These are phyloP conservation scores for Starmerella floris DNA, from an alignment of 805 yeast genomes.

Conservation along the genomic window DNA sequence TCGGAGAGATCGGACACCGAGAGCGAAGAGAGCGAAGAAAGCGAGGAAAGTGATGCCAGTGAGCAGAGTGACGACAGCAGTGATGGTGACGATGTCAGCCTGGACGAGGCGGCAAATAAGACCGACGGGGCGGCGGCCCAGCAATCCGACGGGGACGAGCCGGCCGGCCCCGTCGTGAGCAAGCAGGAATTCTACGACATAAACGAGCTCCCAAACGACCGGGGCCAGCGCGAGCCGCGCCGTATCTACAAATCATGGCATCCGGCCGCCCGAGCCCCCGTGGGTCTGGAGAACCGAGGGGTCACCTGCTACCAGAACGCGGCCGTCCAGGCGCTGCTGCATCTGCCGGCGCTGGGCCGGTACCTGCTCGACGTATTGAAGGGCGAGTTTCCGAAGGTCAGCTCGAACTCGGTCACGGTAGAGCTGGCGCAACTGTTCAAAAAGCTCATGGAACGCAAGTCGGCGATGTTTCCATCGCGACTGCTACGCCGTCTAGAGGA, in stretches of 20 bases:
- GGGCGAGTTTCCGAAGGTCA: conserved; percentile 33
- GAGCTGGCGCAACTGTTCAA: conserved; percentile 25
- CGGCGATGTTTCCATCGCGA: conserved; percentile 60
- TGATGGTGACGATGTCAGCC: conserved; percentile 2
- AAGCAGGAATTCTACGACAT: conserved; percentile 37
- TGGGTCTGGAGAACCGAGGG: conserved; percentile 76
- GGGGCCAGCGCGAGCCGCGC: conserved; percentile 46
- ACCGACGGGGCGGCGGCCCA: too few relatives aligned
- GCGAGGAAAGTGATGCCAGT: neutral
- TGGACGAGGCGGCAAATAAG: too few relatives aligned
- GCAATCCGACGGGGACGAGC: too few relatives aligned
- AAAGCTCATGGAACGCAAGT: conserved; percentile 25
- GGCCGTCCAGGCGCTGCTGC: conserved; percentile 81
- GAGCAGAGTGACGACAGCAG: conserved; percentile 1
- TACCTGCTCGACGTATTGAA: conserved; percentile 55
- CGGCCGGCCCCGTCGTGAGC: conserved; percentile 5
- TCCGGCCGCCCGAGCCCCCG: conserved; percentile 33
- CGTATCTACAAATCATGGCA: conserved; percentile 59
- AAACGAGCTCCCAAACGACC: conserved; percentile 45
- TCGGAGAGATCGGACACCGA: conserved; percentile 6
- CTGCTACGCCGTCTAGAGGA: conserved; percentile 60
- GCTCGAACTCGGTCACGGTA: conserved; percentile 21
- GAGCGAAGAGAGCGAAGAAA: neutral
- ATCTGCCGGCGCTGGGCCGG: conserved; percentile 80
- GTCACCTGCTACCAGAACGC: conserved; percentile 96